These are phyloP conservation scores for Penicillium mononematosum DNA, from an alignment of 495 filamentous ascomycete genomes.

Conservation along the genomic window DNA sequence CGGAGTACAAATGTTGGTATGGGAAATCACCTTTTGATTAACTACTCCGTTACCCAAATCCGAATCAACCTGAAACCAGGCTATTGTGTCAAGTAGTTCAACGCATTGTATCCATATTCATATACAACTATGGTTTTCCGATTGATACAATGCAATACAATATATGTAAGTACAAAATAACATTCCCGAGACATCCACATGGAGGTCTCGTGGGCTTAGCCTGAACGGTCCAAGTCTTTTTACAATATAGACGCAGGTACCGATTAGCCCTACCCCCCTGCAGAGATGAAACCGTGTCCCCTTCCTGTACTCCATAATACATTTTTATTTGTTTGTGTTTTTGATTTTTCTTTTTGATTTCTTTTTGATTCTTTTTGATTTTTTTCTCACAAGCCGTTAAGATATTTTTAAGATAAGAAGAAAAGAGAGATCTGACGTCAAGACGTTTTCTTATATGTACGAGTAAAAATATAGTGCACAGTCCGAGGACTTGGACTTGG, in stretches of 20 bases:
- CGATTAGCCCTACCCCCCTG: conserved; percentile 5
- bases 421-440: conserved; percentile 6
- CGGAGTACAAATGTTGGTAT: background rate
- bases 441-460: background rate
- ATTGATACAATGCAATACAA: no score
- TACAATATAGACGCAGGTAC: conserved; percentile 23
- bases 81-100: background rate
- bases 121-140: background rate
- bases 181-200: conserved; percentile 21
- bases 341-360: no score
- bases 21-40: background rate
- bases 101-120: background rate
- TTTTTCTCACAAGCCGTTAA: background rate
- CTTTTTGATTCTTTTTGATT: background rate
- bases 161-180: background rate
- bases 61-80: conserved; percentile 2
- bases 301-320: background rate
- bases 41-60: background rate
- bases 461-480: conserved; percentile 2
- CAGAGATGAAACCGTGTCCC: conserved; percentile 5
- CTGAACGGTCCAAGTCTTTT: background rate
- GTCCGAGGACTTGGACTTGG: conserved; percentile 1
- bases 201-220: conserved; percentile 31
- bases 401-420: background rate
- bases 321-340: background rate